Evolutionary conservation across 2,329 filamentous ascomycete genomes (phyloP).

Genomic region (Aureobasidium sp.): DNA sequence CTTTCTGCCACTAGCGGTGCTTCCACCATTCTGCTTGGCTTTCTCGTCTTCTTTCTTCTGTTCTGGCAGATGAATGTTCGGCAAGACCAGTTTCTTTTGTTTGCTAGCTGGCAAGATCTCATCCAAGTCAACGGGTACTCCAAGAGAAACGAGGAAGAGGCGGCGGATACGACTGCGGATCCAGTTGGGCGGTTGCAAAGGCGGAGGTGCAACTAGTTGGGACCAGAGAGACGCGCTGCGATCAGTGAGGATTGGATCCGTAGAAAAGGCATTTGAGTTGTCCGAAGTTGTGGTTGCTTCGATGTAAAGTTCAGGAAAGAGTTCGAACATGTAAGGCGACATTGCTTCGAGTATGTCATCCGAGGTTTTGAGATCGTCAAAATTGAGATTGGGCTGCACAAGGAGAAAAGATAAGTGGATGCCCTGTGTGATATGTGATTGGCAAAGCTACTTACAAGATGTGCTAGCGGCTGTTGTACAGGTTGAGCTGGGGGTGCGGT

Average conservation of each 20-base stretch:
- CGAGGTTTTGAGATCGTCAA: constrained; percentile 27
- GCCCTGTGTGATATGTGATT: not conserved
- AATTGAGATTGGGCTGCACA: constrained; percentile 17
- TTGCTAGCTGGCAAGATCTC: constrained; percentile 96
- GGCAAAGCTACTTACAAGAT: constrained; percentile 41
- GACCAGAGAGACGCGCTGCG: constrained; percentile 90
- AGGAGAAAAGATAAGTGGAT: not conserved
- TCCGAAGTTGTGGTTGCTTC: constrained; percentile 24
- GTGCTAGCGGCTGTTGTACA: constrained; percentile 34
- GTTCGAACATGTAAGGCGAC: constrained; percentile 58
- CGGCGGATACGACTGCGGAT: constrained; percentile 91
- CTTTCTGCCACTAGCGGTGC: constrained; percentile 23
- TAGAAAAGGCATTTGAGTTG: constrained; percentile 26
- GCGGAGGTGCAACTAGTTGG: constrained; percentile 88
- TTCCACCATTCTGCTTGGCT: constrained; percentile 22
- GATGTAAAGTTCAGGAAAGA: constrained; percentile 53
- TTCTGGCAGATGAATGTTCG: constrained; percentile 54
- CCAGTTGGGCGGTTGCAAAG: constrained; percentile 94
- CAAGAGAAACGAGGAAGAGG: constrained; percentile 89
- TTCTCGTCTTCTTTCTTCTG: constrained; percentile 21
- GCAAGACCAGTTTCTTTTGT: constrained; percentile 93
- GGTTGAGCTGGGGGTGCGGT: constrained; percentile 32
- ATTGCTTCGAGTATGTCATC: constrained; percentile 55
- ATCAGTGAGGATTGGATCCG: constrained; percentile 63
- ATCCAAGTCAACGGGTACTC: constrained; percentile 92